Base-by-base conservation (phyloP, 768 basidiomycete species). In the Amanita muscaria region DNA sequence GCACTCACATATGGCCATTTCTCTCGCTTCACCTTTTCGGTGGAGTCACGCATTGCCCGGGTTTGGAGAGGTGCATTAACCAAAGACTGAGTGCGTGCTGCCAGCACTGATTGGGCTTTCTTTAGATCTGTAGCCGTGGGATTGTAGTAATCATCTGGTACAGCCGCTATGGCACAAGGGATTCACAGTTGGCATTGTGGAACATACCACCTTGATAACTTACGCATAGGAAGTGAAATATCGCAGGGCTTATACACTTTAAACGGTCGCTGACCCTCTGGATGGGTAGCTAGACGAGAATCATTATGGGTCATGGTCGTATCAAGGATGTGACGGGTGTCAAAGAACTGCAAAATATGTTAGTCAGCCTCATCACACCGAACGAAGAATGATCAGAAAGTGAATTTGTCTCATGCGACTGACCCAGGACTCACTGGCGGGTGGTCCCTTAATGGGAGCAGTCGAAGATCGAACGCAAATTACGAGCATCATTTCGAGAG, bases 391-490 rank as follows among this genome's bases (percentile, higher is more conserved):
- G 15, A 46, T 80, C 79, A 82, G 79, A 65, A 58, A 61, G 47
- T 58, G 49, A 59, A 59, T 55, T 75, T 79, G 82, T 87, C 84
- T 86, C 85, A 87, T 74, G 63, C 58, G 72, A 62, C 62, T 56
- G 54, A 69, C 75, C 72, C 83, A 83, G 82, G 76, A 70, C 65
- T 49, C 67, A 75, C 80, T 67, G 84, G 85, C 85, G 69, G 70
- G 79, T 75, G 70, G 66, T 65, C 77, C 83, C 74, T 86, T 84
- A 72, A 66, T 54, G 72, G 69, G 67, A 69, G 67, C 59, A 58
- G 61, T 63, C 59, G 68, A 59, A 65, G 57, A 64, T 88, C 85
- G 83, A 87, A 87, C 85, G 85, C 85, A 88, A 88, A 88, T 88
- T 88, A 88, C 85, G 62, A 69, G 53, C 82, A 86, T 85, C 74